These are phyloP conservation scores for Trichoderma citrinoviride DNA, from an alignment of 2,329 filamentous ascomycete genomes.

Conservation along the genomic window DNA sequence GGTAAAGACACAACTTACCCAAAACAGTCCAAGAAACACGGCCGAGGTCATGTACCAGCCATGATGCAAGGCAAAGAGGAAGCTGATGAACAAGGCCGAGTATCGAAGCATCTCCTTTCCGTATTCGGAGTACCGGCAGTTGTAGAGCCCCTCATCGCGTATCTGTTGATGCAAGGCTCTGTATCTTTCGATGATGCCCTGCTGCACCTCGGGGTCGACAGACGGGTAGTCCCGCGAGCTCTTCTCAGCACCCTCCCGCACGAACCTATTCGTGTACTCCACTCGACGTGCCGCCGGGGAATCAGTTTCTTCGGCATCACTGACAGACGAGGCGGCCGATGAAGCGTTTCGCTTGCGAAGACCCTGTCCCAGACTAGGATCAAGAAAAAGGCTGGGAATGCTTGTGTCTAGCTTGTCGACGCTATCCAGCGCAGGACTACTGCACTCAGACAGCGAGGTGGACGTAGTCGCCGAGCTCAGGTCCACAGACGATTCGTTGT, in stretches of 20 bases:
- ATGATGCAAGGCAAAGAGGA: constrained; percentile 58
- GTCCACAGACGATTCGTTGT: constrained; percentile 13
- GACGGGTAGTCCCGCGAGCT: constrained; percentile 80
- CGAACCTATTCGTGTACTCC: constrained; percentile 55
- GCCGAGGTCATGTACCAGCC: constrained; percentile 65
- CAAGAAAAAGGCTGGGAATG: constrained; percentile 1
- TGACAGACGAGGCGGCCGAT: not conserved
- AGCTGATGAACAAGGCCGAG: constrained; percentile 57
- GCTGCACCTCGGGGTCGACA: constrained; percentile 70
- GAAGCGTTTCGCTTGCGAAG: constrained; percentile 11
- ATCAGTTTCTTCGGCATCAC: constrained; percentile 36
- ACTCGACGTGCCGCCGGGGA: constrained; percentile 50
- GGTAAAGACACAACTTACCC: constrained; percentile 1
- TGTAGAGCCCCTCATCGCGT: constrained; percentile 70
- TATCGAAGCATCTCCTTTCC: constrained; percentile 73
- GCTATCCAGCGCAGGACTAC: constrained; percentile 10
- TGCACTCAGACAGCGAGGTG: constrained; percentile 3
- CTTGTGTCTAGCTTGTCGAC: not conserved
- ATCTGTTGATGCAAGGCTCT: constrained; percentile 72
- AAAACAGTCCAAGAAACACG: constrained; percentile 65
- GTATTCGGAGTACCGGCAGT: constrained; percentile 82
- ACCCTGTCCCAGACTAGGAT: not conserved
- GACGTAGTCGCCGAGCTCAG: constrained; percentile 9
- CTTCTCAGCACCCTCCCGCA: constrained; percentile 42
- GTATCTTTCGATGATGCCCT: constrained; percentile 75